These are phyloP conservation scores for Pythium vanterpoolii DNA, from an alignment of 352 stramenopile genomes.

Conservation along the genomic window DNA sequence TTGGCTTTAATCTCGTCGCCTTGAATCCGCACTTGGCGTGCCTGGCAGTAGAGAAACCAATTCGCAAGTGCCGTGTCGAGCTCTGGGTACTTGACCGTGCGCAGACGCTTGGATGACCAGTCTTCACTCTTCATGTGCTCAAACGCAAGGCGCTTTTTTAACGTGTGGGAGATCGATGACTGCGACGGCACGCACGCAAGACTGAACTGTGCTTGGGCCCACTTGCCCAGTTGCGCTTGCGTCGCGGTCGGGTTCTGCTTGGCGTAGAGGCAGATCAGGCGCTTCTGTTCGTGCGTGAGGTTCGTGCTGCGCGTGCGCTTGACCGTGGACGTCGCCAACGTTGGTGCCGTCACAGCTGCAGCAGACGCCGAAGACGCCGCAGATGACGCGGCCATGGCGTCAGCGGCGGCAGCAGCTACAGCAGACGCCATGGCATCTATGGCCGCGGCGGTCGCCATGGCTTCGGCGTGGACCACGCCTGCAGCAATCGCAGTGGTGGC, in stretches of 20 bases:
- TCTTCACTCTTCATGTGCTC: slow-evolving; percentile 75
- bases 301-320: slow-evolving; percentile 58
- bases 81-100: slow-evolving; percentile 71
- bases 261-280: slow-evolving; percentile 69
- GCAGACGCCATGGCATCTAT: slow-evolving; percentile 1
- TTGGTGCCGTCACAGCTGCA: neutral
- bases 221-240: slow-evolving; percentile 68
- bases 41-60: slow-evolving; percentile 76
- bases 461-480: no score
- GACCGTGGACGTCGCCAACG: neutral
- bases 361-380: neutral
- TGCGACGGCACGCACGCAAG: slow-evolving; percentile 66
- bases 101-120: slow-evolving; percentile 71
- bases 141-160: slow-evolving; percentile 67
- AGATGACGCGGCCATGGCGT: neutral
- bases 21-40: slow-evolving; percentile 48
- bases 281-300: slow-evolving; percentile 83
- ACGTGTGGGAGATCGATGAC: slow-evolving; percentile 79
- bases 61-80: slow-evolving; percentile 78
- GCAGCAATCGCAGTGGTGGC: no score
- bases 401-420: neutral
- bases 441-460: neutral
- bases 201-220: slow-evolving; percentile 66
- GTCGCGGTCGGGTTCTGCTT: slow-evolving; percentile 69
- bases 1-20: slow-evolving; percentile 78